Evolutionary conservation across 345 rosid species (phyloP).

Genomic region (Salix arbutifolia): DNA sequence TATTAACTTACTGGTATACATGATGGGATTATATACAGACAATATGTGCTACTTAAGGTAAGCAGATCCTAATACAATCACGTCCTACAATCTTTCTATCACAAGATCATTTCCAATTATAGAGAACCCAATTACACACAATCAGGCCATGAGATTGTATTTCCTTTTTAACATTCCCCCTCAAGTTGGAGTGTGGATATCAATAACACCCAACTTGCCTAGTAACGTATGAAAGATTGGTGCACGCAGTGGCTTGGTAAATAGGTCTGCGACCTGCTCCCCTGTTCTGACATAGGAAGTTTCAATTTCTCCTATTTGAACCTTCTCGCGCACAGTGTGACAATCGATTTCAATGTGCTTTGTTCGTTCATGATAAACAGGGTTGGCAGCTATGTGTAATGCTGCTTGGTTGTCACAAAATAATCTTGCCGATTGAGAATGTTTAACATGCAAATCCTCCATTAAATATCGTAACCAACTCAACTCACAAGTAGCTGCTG

Average conservation of each 20-base stretch:
- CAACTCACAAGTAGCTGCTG: neutral
- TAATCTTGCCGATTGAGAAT: neutral
- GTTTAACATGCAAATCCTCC: neutral
- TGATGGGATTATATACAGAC: too few species aligned
- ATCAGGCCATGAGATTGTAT: too few species aligned
- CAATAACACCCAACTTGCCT: neutral
- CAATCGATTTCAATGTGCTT: neutral
- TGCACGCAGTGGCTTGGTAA: neutral
- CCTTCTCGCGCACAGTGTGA: neutral
- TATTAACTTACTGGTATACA: too few species aligned
- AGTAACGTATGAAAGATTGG: neutral
- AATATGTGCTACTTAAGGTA: too few species aligned
- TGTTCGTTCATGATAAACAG: neutral
- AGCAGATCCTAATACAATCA: too few species aligned
- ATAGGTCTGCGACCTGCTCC: neutral
- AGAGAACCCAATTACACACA: too few species aligned
- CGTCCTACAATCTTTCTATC: too few species aligned
- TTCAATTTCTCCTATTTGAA: neutral
- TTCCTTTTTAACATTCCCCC: conserved; percentile 7
- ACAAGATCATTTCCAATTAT: too few species aligned
- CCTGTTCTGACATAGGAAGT: neutral
- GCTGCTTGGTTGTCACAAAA: neutral
- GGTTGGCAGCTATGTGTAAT: neutral
- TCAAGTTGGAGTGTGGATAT: neutral
- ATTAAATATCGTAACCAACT: neutral